These are phyloP conservation scores for Trichosporon coremiiforme DNA, from an alignment of 1,284 basidiomycete genomes.

Conservation along the genomic window DNA sequence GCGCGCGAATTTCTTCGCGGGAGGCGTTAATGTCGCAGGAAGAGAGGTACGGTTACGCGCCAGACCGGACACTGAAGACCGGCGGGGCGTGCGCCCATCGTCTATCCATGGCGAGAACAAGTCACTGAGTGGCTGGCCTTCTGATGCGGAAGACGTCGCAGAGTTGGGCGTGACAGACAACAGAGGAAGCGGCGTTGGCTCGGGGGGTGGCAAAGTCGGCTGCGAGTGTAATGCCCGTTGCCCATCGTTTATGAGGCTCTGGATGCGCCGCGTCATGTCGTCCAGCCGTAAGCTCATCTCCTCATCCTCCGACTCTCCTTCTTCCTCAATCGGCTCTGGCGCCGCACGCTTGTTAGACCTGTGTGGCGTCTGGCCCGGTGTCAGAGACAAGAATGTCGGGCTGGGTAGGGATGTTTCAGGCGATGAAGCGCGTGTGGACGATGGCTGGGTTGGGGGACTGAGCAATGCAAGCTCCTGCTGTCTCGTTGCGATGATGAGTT, in stretches of 20 bases:
- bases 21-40: constrained; percentile 6
- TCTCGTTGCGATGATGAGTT: constrained; percentile 15
- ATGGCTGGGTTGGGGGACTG: neutral
- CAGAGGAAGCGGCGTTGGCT: neutral
- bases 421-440: neutral
- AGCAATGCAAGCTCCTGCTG: neutral
- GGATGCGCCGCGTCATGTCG: constrained; percentile 27
- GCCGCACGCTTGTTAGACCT: neutral
- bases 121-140: neutral
- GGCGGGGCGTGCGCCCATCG: constrained; percentile 12
- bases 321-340: constrained; percentile 11
- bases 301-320: constrained; percentile 19
- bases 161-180: neutral
- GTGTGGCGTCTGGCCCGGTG: constrained; percentile 7
- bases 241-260: constrained; percentile 26
- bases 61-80: neutral
- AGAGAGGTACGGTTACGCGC: neutral
- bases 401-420: constrained; percentile 16
- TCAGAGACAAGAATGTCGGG: neutral
- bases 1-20: constrained; percentile 1
- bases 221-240: constrained; percentile 24
- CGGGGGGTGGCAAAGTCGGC: constrained; percentile 1
- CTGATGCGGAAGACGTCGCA: neutral
- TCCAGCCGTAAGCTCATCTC: constrained; percentile 23
- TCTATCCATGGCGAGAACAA: neutral